phyloP scores from a whole-genome alignment of 345 rosid species.

The Microthlaspi erraticum region DNA sequence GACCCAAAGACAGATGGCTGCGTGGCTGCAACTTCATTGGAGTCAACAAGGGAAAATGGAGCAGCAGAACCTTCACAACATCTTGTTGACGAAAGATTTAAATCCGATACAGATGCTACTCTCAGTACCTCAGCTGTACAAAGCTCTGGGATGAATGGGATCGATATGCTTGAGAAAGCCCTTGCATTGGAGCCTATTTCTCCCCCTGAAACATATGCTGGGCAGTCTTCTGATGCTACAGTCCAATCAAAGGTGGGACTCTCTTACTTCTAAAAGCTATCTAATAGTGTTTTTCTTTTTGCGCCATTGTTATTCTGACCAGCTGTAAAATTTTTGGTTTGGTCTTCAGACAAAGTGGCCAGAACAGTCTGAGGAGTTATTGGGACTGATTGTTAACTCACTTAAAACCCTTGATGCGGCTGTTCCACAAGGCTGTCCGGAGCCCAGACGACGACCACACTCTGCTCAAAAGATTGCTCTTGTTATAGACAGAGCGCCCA shows the following conservation, averaged over 20 bases:
- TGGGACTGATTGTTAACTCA: slow-evolving; percentile 95
- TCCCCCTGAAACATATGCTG: slow-evolving; percentile 70
- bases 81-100: slow-evolving; percentile 75
- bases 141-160: slow-evolving; percentile 68
- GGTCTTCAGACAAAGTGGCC: slow-evolving; percentile 92
- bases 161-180: slow-evolving; percentile 56
- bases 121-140: slow-evolving; percentile 69
- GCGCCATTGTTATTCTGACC: slow-evolving; percentile 29
- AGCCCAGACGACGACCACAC: slow-evolving; percentile 91
- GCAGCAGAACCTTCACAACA: slow-evolving; percentile 60
- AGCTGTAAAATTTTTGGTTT: slow-evolving; percentile 26
- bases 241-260: slow-evolving; percentile 73
- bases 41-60: slow-evolving; percentile 67
- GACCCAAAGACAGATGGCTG: slow-evolving; percentile 42
- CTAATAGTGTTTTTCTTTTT: neutral
- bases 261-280: slow-evolving; percentile 14
- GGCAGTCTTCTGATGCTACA: slow-evolving; percentile 59
- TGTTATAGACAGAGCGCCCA: slow-evolving; percentile 94
- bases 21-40: slow-evolving; percentile 32
- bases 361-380: slow-evolving; percentile 97
- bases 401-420: slow-evolving; percentile 94
- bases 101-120: slow-evolving; percentile 69
- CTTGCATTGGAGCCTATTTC: slow-evolving; percentile 61
- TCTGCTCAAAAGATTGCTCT: slow-evolving; percentile 95
- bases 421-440: slow-evolving; percentile 94